Percentiles rank a stretch among this genome's conserved stretches.
Evolutionary conservation across 176 grass and related monocot species (phyloP).

Genomic region (Hsuehochloa calcarea): DNA sequence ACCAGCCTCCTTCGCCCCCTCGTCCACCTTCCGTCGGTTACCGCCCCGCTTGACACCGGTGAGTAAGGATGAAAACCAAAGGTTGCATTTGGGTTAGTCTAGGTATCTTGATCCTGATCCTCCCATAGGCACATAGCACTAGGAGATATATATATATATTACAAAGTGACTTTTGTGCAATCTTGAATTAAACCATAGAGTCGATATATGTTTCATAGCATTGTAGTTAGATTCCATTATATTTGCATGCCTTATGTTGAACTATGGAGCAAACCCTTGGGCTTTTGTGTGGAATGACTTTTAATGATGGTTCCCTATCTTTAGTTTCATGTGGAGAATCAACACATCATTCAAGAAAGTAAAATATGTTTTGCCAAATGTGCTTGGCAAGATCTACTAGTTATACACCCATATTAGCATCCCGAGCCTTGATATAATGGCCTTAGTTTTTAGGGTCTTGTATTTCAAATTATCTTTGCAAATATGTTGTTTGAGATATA

Average conservation of each 20-base stretch:
- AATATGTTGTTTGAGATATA: constrained; percentile 14
- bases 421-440: background rate
- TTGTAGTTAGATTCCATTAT: constrained; percentile 10
- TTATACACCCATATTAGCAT: constrained; percentile 3
- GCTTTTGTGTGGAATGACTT: background rate
- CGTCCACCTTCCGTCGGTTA: too few species aligned
- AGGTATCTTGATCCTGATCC: too few species aligned
- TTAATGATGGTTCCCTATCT: background rate
- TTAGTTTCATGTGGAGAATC: background rate
- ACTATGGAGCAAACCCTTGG: background rate
- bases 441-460: background rate
- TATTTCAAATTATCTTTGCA: background rate
- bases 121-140: too few species aligned
- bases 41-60: too few species aligned
- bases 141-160: too few species aligned
- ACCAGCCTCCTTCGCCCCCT: too few species aligned
- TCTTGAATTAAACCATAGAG: background rate
- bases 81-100: too few species aligned
- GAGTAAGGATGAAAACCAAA: too few species aligned
- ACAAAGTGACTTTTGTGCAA: too few species aligned
- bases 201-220: background rate
- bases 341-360: constrained; percentile 9
- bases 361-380: background rate
- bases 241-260: background rate
- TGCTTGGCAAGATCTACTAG: background rate